Evolutionary conservation across 495 filamentous ascomycete species (phyloP), one percentile per base, ranked within the genome.

Genomic region (Aspergillus egyptiacus): DNA sequence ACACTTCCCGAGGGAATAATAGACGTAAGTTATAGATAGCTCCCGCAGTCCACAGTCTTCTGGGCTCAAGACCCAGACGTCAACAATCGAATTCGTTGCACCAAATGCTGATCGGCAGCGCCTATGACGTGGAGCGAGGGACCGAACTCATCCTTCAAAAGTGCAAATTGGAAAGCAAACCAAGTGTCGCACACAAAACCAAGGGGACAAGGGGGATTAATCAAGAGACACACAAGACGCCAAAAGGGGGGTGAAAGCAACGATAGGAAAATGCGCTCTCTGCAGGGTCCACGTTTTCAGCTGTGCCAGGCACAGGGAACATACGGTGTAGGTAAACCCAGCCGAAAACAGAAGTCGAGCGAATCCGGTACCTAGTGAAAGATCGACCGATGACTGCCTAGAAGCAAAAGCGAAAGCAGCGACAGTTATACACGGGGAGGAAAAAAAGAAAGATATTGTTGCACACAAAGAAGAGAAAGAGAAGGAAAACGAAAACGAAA

Each of bases 131-230:
- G 30, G 34, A 36, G 46, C 25, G 19, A 32, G 22, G 33, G 30
- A 22, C 31, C 35, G 39, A 17, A 43, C 33, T 54, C 51, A 54
- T 54, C 40, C 39, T 49, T 48, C 34, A 43, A 25, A 25, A 2
- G 32, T 27, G 22, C 48, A 40, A 33, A 53, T 6, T 3, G 2
- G 28, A 31, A 31, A 10, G 10, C 10, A 45, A 20, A 35, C 22
- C 23, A 41, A 25, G 25, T 37, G n/a, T n/a, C n/a, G n/a, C n/a
- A n/a, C n/a, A 46, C 33, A 37, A 57, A 40, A 41, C 10, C 25
- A 50, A 55, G 34, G 24, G 28, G 52, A 35, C 43, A 19, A 38
- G 30, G 45, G 49, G 19, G 38, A 22, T 23, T 22, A 53, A 51
- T 27, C 17, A 22, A 31, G 24, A 47, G 14, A 60, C 17, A 50